These are phyloP conservation scores for Epithele typhae DNA, from an alignment of 768 basidiomycete species.

Conservation along the genomic window DNA sequence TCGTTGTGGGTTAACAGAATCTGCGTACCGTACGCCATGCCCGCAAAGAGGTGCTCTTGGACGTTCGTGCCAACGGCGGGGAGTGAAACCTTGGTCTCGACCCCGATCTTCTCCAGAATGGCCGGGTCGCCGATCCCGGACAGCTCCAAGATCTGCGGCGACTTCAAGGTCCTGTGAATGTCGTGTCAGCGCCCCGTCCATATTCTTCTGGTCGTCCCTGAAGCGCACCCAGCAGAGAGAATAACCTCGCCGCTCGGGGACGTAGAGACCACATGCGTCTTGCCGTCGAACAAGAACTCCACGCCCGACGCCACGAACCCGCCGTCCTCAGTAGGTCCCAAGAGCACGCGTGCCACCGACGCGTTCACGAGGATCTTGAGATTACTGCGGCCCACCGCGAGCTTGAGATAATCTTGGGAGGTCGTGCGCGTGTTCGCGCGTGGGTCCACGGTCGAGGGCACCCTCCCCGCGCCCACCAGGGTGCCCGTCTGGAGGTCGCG, in stretches of 20 bases:
- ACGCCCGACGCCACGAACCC: constrained; percentile 41
- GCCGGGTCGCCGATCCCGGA: constrained; percentile 63
- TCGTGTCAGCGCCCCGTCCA: no score
- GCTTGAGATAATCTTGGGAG: constrained; percentile 12
- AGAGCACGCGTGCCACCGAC: constrained; percentile 23
- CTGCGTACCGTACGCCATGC: constrained; percentile 1
- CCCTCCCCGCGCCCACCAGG: background rate
- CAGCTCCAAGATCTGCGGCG: constrained; percentile 16
- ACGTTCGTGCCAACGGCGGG: constrained; percentile 72
- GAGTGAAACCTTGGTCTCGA: constrained; percentile 53
- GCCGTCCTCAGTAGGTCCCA: constrained; percentile 1
- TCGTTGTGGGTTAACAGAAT: no score
- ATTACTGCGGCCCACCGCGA: constrained; percentile 22
- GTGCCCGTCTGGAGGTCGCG: constrained; percentile 1
- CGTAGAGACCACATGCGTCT: constrained; percentile 27
- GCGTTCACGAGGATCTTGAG: constrained; percentile 24
- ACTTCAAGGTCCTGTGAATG: constrained; percentile 4
- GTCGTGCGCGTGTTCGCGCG: background rate
- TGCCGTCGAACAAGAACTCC: constrained; percentile 33
- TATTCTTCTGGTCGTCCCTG: background rate
- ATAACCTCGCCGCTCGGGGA: constrained; percentile 46
- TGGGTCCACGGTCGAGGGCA: background rate
- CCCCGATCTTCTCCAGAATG: constrained; percentile 42
- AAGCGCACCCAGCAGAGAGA: constrained; percentile 9
- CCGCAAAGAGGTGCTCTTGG: constrained; percentile 16